Evolutionary conservation across 495 filamentous ascomycete genomes (phyloP), one percentile per base, ranked within the genome.

Genomic region (Wilcoxina mikolae): DNA sequence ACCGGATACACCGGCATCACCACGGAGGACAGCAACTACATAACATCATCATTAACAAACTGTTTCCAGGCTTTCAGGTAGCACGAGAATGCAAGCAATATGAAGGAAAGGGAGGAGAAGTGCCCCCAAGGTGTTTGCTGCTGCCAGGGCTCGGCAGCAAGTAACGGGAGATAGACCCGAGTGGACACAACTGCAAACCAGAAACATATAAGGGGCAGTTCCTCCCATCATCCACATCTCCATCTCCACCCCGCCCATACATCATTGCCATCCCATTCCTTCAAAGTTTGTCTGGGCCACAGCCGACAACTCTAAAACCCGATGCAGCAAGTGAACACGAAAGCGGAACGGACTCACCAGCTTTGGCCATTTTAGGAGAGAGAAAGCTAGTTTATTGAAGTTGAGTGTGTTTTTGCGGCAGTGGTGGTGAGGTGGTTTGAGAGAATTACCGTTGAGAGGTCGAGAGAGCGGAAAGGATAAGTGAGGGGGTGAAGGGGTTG

Each of bases 301-400:
- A 39, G 15, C 35, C 35, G 20, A 15, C 35, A 18, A 15, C 35
- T 15, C 35, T 18, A 5, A 18, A 39, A 39, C 3, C 35, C 35
- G 20, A 39, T 39, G 43, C 15, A 11, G n/a, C 43, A 18, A 23
- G 23, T 11, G 12, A 46, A 17, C 23, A 15, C 28, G 39, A 41
- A 39, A 38, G 33, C 10, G 12, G 15, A 38, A 52, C 31, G 18
- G 51, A 79, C 87, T 68, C 77, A 94, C 87, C 87, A 75, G 87
- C 87, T 77, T 91, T 94, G 74, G 91, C 87, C 87, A 94, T 94
- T 78, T 76, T 90, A n/a, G n/a, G n/a, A n/a, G n/a, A n/a, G n/a
- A n/a, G n/a, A n/a, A n/a, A n/a, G n/a, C n/a, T n/a, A n/a, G n/a
- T n/a, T n/a, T n/a, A n/a, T n/a, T n/a, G n/a, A n/a, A n/a, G n/a